Evolutionary conservation across 2,329 filamentous ascomycete genomes (phyloP), one percentile per base, ranked within the genome.

Genomic region (Penicillium capsulatum): DNA sequence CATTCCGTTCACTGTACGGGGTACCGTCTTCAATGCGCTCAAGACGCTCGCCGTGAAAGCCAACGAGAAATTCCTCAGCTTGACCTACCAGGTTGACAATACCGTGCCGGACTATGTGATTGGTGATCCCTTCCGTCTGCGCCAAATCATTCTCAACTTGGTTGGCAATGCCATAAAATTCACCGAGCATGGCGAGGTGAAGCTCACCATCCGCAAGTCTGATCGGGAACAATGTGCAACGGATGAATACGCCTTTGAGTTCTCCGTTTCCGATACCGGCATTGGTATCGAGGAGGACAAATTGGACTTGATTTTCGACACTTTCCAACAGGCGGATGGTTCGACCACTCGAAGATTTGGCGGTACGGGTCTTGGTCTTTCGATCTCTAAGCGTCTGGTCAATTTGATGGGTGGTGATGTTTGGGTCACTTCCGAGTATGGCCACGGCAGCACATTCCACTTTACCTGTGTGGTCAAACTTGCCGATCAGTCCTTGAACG

Each of bases 101-200:
- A 87, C 86, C 3, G 88, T 97, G 29, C 91, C 91, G 3, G 91
- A 97, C 64, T 90, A 94, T 63, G 89, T 97, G 28, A 83, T 96
- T 47, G 92, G 92, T 46, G 92, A 98, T 64, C 94, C 90, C 1
- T 97, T 96, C 83, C 84, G 92, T 66, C 72, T 97, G 40, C 82
- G 91, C 48, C 92, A 98, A 68, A 94, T 98, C 55, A 96, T 97
- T 47, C 77, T 97, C 41, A 98, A 98, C 67, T 73, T 98, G 40
- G 91, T 97, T 38, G 92, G 92, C 60, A 98, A 98, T 59, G 91
- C 92, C 39, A 96, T 98, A 74, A 98, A 98, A 63, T 98, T 98
- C 65, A 97, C 92, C 3, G 91, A 97, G 66, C 84, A 94, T 57
- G 92, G 92, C 46, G 89, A 95, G 64, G 92, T 98, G 56, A 94